Conservation (phyloP, 768 basidiomycete species). For the Xerocomellus chrysenteron region DNA sequence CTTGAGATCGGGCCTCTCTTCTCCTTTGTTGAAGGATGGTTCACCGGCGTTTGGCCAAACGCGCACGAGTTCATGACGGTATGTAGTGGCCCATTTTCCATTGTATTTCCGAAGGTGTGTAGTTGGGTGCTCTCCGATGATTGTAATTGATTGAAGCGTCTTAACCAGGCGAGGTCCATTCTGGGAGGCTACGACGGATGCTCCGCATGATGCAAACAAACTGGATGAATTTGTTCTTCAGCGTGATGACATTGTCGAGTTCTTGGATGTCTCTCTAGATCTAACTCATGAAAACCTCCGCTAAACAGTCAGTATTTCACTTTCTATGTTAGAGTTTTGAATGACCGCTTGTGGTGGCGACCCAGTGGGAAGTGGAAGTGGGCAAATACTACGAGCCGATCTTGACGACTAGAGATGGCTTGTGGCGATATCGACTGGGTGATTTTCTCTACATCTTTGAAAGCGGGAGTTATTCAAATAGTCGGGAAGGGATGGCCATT, state of each 20-base stretch:
- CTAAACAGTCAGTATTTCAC: slow-evolving; percentile 8
- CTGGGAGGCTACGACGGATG: slow-evolving; percentile 10
- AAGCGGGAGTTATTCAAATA: slow-evolving; percentile 6
- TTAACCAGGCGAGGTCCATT: slow-evolving; percentile 10
- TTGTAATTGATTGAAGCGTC: neutral
- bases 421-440: slow-evolving; percentile 24
- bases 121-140: too few relatives aligned
- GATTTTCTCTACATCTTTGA: slow-evolving; percentile 20
- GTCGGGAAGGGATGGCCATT: slow-evolving; percentile 17
- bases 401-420: slow-evolving; percentile 19
- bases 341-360: neutral
- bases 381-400: slow-evolving; percentile 20
- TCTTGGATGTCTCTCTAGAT: slow-evolving; percentile 12
- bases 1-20: slow-evolving; percentile 10
- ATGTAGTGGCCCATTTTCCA: slow-evolving; percentile 10
- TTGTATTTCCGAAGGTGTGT: slow-evolving; percentile 10
- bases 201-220: neutral
- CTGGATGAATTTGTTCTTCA: slow-evolving; percentile 10
- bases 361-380: slow-evolving; percentile 18
- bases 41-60: slow-evolving; percentile 13
- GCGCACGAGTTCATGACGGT: neutral
- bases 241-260: slow-evolving; percentile 11
- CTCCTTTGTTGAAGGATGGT: slow-evolving; percentile 13
- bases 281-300: slow-evolving; percentile 10
- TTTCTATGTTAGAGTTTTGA: neutral